Evolutionary conservation across 1,284 basidiomycete genomes (phyloP), one percentile per base, ranked within the genome.

Genomic region (Ustilago tritici): DNA sequence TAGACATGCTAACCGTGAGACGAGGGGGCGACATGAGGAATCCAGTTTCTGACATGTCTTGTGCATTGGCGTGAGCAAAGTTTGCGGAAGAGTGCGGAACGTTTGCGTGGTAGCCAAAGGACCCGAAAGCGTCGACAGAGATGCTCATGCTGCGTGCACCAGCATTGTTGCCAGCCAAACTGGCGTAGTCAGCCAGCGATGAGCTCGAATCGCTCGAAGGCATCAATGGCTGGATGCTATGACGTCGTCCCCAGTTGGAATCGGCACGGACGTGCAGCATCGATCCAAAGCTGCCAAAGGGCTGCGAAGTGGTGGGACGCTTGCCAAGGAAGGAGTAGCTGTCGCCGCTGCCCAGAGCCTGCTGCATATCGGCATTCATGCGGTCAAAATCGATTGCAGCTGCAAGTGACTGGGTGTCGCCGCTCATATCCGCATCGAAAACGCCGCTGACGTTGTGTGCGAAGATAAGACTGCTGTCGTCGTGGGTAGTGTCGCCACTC

Each of bases 1-100:
- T 57, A 12, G 75, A 76, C 65, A 81, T 69, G 62, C 78, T 82
- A 56, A 83, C 80, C 2, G 80, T 83, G 32, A 82, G 68, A 34
- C 81, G 74, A 11, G 81, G 81, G 2, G 81, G 81, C n/a, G 81
- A 83, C 65, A 83, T 78, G 50, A 83, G 80, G 60, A 76, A 82
- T 17, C 80, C 80, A 43, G 65, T 64, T 60, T 66, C 67, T 34
- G 77, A 58, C 35, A 63, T 34, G 58, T 64, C 57, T 3, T 64
- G 70, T 35, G 54, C 31, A 28, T 38, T 36, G 19, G 61, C 31
- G 46, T 58, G 58, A 36, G 50, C 55, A 49, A 55, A 53, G 17
- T 61, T 57, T 0, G 63, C 28, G 52, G 60, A 43, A 55, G 65
- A 57, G 1, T 78, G 65, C 40, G 65, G 34, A 31, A 52, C 58